Evolutionary conservation across 805 yeast species (phyloP), one percentile per base, ranked within the genome.

Genomic region (Saccharomyces paradoxus): DNA sequence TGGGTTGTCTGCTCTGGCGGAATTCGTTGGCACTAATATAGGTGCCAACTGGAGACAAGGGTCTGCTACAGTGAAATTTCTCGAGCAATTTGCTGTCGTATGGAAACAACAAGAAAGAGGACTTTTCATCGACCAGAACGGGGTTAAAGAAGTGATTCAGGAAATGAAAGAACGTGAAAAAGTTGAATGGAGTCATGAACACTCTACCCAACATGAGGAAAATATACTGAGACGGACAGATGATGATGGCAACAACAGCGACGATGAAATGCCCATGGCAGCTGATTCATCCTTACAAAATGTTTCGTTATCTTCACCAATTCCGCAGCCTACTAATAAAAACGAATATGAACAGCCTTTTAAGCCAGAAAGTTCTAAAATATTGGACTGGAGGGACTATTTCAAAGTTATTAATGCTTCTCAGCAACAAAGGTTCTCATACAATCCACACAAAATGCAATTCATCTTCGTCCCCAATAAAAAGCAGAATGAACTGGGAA

Each of bases 61-160:
- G 48, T 52, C 56, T 13, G 64, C 59, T 6, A 65, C 71, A 2
- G 10, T 61, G 10, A 56, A 59, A 52, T 67, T 69, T 60, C 66
- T 92, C 26, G 98, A 94, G 63, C 84, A 83, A 8, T 77, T 92
- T 17, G 97, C 95, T 2, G 75, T 79, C 41, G 61, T 80, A 3
- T 92, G 98, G 98, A 90, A 89, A 63, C 87, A 82, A 49, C 96
- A 90, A 64, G 96, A 89, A 54, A 75, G 92, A 48, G 97, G 97
- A 0, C 64, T 90, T 7, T 92, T 92, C 61, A 75, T 92, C 1
- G 96, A 89, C 63, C 89, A 91, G 2, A 81, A 78, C 2, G 86
- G 88, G 2, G 76, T 90, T 14, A 68, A 71, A 0, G 80, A 78
- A 41, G 83, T 92, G 2, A 74, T 91, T 14, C 77, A 77, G 50